Percentiles rank a stretch among this genome's conserved stretches.
These are phyloP conservation scores for Nannizziopsis barbatae DNA, from an alignment of 2,329 filamentous ascomycete genomes.

Conservation along the genomic window DNA sequence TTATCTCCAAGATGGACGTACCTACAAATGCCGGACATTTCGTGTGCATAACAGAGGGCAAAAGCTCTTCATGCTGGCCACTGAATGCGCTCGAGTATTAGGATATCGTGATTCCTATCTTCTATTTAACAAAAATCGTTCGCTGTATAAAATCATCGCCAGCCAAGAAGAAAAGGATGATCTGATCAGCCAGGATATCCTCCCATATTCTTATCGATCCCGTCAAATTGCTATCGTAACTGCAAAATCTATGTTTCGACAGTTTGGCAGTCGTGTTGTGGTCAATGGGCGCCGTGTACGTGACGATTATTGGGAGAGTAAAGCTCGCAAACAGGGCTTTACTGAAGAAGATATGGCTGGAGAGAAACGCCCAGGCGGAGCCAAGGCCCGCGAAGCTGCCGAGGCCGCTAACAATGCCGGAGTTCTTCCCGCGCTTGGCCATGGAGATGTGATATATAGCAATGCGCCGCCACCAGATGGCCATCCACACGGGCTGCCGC, in stretches of 20 bases:
- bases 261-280: constrained; percentile 92
- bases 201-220: constrained; percentile 96
- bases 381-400: constrained; percentile 74
- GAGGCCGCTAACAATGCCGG: constrained; percentile 52
- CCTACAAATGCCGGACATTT: constrained; percentile 90
- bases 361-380: constrained; percentile 86
- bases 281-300: constrained; percentile 79
- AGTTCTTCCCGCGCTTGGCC: constrained; percentile 51
- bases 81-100: constrained; percentile 86
- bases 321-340: constrained; percentile 93
- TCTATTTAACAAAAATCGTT: constrained; percentile 96
- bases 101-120: constrained; percentile 97
- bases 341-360: constrained; percentile 93
- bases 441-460: constrained; percentile 81
- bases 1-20: constrained; percentile 66
- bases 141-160: constrained; percentile 93
- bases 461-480: constrained; percentile 56
- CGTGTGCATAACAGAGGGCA: constrained; percentile 80
- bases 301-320: constrained; percentile 98
- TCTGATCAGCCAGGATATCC: constrained; percentile 82
- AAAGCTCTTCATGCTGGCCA: constrained; percentile 97
- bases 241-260: constrained; percentile 93
- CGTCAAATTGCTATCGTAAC: constrained; percentile 97
- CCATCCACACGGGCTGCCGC: constrained; percentile 60
- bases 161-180: constrained; percentile 95